These are phyloP conservation scores for Lactarius vividus DNA, from an alignment of 768 basidiomycete genomes.

Conservation along the genomic window DNA sequence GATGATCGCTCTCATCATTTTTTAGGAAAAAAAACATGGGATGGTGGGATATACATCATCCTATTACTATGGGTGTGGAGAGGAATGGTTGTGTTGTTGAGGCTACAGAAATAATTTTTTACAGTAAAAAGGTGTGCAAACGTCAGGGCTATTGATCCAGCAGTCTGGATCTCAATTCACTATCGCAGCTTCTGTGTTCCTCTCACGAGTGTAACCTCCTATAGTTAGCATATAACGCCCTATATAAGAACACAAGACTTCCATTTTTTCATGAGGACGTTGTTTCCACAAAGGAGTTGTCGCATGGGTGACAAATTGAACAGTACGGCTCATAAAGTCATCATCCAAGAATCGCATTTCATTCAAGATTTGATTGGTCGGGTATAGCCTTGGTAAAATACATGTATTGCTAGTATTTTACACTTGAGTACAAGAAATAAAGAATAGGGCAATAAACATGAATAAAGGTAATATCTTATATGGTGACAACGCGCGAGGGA, in stretches of 20 bases:
- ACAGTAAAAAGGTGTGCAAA: no score
- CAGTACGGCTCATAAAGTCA: neutral
- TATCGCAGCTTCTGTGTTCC: no score
- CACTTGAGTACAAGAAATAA: constrained; percentile 13
- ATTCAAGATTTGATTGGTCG: neutral
- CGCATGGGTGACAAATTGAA: neutral
- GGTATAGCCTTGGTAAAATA: constrained; percentile 7
- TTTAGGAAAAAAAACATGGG: no score
- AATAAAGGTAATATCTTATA: constrained; percentile 11
- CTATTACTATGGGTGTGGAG: no score
- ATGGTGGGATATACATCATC: no score
- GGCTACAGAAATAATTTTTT: no score
- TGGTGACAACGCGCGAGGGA: neutral
- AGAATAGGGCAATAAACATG: constrained; percentile 19
- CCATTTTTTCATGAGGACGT: no score
- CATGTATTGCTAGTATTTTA: constrained; percentile 1
- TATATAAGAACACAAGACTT: neutral
- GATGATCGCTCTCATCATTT: no score
- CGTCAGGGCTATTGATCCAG: no score
- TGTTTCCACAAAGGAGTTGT: neutral
- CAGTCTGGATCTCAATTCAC: no score
- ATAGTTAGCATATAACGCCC: neutral
- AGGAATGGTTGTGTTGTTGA: no score
- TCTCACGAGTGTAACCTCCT: neutral
- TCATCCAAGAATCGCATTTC: neutral